These are phyloP conservation scores for Ananas comosus DNA, from an alignment of 176 grass and related monocot genomes.

Conservation along the genomic window DNA sequence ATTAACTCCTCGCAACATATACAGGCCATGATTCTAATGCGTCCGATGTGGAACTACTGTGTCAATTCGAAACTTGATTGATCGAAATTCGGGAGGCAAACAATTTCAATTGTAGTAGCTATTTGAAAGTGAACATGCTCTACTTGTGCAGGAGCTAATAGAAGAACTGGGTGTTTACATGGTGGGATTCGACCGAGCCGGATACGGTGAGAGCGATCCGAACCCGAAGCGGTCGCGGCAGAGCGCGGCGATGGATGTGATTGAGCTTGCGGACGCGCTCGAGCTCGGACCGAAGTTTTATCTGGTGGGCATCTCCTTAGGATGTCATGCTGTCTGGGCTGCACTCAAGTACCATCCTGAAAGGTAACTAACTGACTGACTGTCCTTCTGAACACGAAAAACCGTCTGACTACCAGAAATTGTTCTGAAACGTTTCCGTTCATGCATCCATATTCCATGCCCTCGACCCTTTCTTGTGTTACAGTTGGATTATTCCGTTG, in stretches of 20 bases:
- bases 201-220: slow-evolving; percentile 77
- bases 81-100: not conserved
- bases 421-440: too few relatives aligned
- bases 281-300: slow-evolving; percentile 48
- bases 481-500: too few relatives aligned
- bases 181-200: slow-evolving; percentile 68
- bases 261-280: slow-evolving; percentile 65
- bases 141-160: slow-evolving; percentile 32
- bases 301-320: slow-evolving; percentile 55
- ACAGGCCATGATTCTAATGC: too few relatives aligned
- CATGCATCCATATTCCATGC: too few relatives aligned
- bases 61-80: too few relatives aligned
- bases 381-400: too few relatives aligned
- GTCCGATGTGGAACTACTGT: too few relatives aligned
- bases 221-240: slow-evolving; percentile 35
- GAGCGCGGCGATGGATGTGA: slow-evolving; percentile 52
- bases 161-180: slow-evolving; percentile 63
- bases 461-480: too few relatives aligned
- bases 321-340: slow-evolving; percentile 66
- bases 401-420: too few relatives aligned
- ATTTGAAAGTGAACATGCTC: not conserved
- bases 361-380: slow-evolving; percentile 13
- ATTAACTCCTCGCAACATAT: too few relatives aligned
- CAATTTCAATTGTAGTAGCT: not conserved
- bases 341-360: slow-evolving; percentile 62